Base-by-base conservation (phyloP, 2,329 filamentous ascomycete genomes). In the Colletotrichum spaethianum region DNA sequence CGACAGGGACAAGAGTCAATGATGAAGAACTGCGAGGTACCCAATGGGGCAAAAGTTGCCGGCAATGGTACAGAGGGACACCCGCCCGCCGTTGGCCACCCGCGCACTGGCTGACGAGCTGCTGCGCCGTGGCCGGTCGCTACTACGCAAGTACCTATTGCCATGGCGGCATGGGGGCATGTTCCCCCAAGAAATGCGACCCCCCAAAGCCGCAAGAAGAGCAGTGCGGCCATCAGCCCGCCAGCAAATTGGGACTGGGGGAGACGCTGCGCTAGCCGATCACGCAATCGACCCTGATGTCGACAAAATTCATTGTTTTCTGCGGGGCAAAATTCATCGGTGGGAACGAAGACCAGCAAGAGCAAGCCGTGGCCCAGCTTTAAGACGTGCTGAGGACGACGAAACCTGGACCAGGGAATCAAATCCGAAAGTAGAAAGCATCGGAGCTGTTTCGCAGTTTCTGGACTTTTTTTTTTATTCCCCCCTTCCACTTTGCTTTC, bases 251-350 rank as follows among this genome's bases (percentile, higher is more conserved):
- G 65, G 26, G 70, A 70, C 65, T 70, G 66, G 70, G 68, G 65
- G 70, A 70, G 59, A 64, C 60, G 70, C 70, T 72, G 70, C 78
- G 76, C 77, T 80, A 80, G 75, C 73, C 77, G 76, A 81, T 80
- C 79, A 81, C 79, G 79, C 79, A 80, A 81, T 81, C 78, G 73
- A 75, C 75, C 67, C 70, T 67, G 67, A 73, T 73, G 67, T 71
- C 70, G 70, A 73, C 67, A 70, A 73, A 73, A 73, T 71, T 72
- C 62, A 57, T 67, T 73, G 70, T 72, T 67, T 63, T 73, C 70
- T 73, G 70, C 70, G 70, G 70, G 70, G 70, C 70, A 44, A 67
- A 42, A 55, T 48, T 62, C 28, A 18, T 62, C 70, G 62, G 67
- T 67, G 70, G 70, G 61, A 62, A 73, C 70, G 55, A 60, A 23